phyloP scores from a whole-genome alignment of 2,329 filamentous ascomycete genomes.

The Alternaria arborescens region DNA sequence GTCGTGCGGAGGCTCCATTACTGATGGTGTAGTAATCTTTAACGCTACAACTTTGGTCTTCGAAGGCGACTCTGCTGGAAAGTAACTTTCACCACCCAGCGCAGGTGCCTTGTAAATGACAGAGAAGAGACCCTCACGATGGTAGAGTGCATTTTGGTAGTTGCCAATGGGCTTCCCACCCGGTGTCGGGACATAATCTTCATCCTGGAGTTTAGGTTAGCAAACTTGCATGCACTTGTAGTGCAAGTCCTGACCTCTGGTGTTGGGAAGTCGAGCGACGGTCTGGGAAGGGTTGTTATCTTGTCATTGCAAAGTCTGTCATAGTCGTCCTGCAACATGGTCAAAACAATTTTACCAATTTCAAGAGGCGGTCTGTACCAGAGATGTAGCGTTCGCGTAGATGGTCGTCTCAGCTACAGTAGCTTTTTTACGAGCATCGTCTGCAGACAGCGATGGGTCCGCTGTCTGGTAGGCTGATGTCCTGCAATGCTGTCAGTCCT shows the following conservation, averaged over 20 bases:
- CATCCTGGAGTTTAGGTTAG: conserved; percentile 28
- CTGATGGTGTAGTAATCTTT: conserved; percentile 82
- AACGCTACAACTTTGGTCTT: conserved; percentile 67
- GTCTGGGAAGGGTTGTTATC: conserved; percentile 27
- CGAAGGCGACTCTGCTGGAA: conserved; percentile 25
- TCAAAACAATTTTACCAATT: conserved; percentile 17
- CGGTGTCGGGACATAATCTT: conserved; percentile 46
- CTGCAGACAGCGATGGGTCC: conserved; percentile 55
- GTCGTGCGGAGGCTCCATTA: conserved; percentile 81
- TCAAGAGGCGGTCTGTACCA: conserved; percentile 56
- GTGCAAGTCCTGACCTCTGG: conserved; percentile 26
- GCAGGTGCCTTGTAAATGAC: conserved; percentile 76
- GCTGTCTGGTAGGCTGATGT: conserved; percentile 59
- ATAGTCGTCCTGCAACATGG: conserved; percentile 46
- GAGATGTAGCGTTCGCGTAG: conserved; percentile 65
- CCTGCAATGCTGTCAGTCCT: conserved; percentile 45
- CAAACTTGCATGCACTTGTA: not conserved
- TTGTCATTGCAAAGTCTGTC: conserved; percentile 37
- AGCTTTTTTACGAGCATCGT: conserved; percentile 65
- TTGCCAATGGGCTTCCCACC: conserved; percentile 59
- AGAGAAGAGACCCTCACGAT: conserved; percentile 77
- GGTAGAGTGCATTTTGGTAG: conserved; percentile 65
- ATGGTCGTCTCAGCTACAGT: conserved; percentile 72
- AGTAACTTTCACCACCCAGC: conserved; percentile 46
- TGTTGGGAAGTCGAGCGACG: conserved; percentile 35